Conservation (phyloP, 768 basidiomycete genomes). For the Rhizopogon vesiculosus region DNA sequence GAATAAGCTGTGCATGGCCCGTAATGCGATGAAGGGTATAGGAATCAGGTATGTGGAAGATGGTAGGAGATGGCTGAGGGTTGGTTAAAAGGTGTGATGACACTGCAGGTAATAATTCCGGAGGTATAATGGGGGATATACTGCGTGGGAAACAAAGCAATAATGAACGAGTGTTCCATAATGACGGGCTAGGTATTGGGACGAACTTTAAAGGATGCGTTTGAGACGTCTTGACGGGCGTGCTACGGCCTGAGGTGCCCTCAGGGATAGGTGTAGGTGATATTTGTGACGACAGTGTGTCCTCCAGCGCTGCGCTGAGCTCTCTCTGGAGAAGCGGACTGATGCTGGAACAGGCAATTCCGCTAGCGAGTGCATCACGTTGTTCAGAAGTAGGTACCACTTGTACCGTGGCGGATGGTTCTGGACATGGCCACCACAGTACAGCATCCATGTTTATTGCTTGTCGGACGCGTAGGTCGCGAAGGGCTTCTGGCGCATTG, state of each 20-base stretch:
- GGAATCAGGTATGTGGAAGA: conserved; percentile 31
- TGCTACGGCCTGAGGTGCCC: background rate
- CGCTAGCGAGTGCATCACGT: conserved; percentile 17
- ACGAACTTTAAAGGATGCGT: conserved; percentile 82
- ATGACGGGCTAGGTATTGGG: background rate
- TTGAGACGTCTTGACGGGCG: conserved; percentile 61
- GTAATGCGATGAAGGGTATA: conserved; percentile 27
- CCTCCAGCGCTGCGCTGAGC: conserved; percentile 50
- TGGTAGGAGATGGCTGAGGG: conserved; percentile 17
- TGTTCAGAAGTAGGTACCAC: conserved; percentile 18
- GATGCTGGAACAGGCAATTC: background rate
- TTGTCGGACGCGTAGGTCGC: conserved; percentile 51
- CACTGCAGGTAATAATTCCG: conserved; percentile 40
- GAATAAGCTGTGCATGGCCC: conserved; percentile 40
- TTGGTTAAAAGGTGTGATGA: conserved; percentile 28
- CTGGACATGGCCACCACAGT: conserved; percentile 47
- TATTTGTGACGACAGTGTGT: conserved; percentile 31
- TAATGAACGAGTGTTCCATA: background rate
- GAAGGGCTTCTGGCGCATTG: conserved; percentile 54
- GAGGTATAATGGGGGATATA: conserved; percentile 54
- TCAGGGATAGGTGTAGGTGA: conserved; percentile 4
- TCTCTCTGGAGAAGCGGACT: conserved; percentile 39
- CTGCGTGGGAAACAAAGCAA: conserved; percentile 20
- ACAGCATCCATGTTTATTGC: conserved; percentile 27
- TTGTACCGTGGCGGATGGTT: background rate